A percentile compares a stretch with the other conserved stretches of the same genome.
Conservation (phyloP, 225 moss, liverwort and hornwort genomes). For the Sphagnum tenellum region DNA sequence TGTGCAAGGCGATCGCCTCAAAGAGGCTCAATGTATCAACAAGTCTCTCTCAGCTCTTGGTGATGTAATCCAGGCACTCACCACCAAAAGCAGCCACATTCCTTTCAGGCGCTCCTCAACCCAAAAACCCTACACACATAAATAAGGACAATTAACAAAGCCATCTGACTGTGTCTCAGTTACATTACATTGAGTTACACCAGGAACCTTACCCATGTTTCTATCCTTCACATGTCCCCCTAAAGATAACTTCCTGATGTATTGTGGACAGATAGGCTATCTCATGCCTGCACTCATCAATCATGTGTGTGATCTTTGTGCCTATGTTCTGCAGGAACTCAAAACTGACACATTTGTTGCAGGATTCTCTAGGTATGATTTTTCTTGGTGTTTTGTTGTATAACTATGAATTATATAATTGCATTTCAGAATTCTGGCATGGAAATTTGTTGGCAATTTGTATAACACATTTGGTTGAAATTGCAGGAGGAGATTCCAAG, state of each 20-base stretch:
- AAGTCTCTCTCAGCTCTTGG: conserved; percentile 91
- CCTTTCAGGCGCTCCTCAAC: conserved; percentile 52
- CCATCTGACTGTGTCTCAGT: too few relatives aligned
- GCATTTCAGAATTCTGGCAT: neutral
- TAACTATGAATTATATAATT: neutral
- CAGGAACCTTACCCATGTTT: too few relatives aligned
- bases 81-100: conserved; percentile 91
- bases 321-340: conserved; percentile 58
- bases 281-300: too few relatives aligned
- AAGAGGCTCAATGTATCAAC: conserved; percentile 94
- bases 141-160: too few relatives aligned
- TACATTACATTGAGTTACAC: neutral
- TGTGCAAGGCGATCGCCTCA: conserved; percentile 87
- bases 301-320: neutral
- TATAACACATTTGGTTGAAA: neutral
- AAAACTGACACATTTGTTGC: conserved; percentile 84
- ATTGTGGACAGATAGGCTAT: too few relatives aligned
- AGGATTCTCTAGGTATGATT: conserved; percentile 72
- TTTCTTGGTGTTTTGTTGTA: neutral
- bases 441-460: too few relatives aligned
- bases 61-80: conserved; percentile 90
- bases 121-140: too few relatives aligned
- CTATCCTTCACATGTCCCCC: too few relatives aligned
- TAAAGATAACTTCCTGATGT: too few relatives aligned
- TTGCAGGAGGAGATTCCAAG: conserved; percentile 88